Evolutionary conservation across 2,329 filamentous ascomycete genomes (phyloP).

Genomic region (Dichotomopilus funicola): DNA sequence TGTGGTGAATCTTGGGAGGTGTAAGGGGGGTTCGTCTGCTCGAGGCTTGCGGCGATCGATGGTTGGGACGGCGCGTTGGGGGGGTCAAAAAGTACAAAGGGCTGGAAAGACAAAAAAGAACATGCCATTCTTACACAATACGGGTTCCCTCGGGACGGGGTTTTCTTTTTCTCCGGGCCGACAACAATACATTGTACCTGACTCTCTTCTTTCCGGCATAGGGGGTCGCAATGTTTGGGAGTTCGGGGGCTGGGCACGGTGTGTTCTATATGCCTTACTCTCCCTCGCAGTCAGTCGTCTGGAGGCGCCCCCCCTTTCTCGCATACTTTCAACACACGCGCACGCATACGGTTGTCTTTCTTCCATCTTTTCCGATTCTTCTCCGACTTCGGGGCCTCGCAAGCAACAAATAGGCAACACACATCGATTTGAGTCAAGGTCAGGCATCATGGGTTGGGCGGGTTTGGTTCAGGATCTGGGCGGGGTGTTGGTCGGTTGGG

Average conservation of each 20-base stretch:
- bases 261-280: no score
- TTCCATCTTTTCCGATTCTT: conserved; percentile 12
- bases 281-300: no score
- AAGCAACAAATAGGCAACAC: conserved; percentile 7
- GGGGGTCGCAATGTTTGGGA: conserved; percentile 2
- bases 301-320: neutral
- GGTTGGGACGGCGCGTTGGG: conserved; percentile 7
- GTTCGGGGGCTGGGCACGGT: neutral
- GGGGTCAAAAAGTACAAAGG: conserved; percentile 32
- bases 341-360: neutral
- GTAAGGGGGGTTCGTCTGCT: no score
- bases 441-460: conserved; percentile 1
- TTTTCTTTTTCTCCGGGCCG: conserved; percentile 21
- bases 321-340: conserved; percentile 3
- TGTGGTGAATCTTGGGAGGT: conserved; percentile 20
- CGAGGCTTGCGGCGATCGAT: conserved; percentile 26
- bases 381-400: conserved; percentile 12
- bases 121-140: conserved; percentile 25
- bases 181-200: conserved; percentile 16
- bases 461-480: neutral
- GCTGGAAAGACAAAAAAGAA: conserved; percentile 37
- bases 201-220: conserved; percentile 12
- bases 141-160: conserved; percentile 24
- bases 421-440: conserved; percentile 3
- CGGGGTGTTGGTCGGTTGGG: no score